Evolutionary conservation across 768 basidiomycete species (phyloP).

Genomic region (Termitomyces sp.): DNA sequence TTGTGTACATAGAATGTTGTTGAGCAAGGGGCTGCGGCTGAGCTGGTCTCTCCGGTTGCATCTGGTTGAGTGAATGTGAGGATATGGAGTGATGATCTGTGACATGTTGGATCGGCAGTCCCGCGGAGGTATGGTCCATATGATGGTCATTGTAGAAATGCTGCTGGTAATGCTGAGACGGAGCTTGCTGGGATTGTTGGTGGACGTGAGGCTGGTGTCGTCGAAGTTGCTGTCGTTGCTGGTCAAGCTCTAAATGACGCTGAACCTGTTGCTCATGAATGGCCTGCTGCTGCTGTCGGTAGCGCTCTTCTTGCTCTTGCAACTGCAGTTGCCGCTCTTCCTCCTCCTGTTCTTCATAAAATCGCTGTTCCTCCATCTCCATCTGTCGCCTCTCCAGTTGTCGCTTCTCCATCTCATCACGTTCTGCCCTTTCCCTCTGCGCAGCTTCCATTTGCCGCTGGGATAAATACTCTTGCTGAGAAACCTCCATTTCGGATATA

Average conservation of each 20-base stretch:
- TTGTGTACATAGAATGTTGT: slow-evolving; percentile 30
- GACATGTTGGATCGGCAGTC: neutral
- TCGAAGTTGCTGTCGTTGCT: slow-evolving; percentile 17
- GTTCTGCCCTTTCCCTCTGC: slow-evolving; percentile 25
- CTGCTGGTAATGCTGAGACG: slow-evolving; percentile 3
- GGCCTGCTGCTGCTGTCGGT: slow-evolving; percentile 13
- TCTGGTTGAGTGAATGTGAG: neutral
- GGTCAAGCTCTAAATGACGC: slow-evolving; percentile 18
- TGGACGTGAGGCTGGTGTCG: slow-evolving; percentile 8
- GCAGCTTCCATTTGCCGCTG: slow-evolving; percentile 9
- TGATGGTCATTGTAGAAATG: neutral
- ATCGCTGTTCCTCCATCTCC: slow-evolving; percentile 18
- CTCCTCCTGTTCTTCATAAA: slow-evolving; percentile 19
- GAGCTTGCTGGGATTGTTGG: slow-evolving; percentile 4
- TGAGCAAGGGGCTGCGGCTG: slow-evolving; percentile 3
- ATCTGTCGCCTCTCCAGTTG: slow-evolving; percentile 15
- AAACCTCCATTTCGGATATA: slow-evolving; percentile 17
- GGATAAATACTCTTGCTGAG: neutral
- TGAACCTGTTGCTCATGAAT: slow-evolving; percentile 7
- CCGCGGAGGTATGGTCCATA: neutral
- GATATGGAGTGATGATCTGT: neutral
- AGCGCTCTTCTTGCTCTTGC: slow-evolving; percentile 18
- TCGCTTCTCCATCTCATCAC: slow-evolving; percentile 20
- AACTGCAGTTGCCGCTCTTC: slow-evolving; percentile 19
- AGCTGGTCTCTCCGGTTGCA: neutral